Evolutionary conservation across 192 early-diverging fungal species (phyloP).

Genomic region (Pilobolus umbonatus): DNA sequence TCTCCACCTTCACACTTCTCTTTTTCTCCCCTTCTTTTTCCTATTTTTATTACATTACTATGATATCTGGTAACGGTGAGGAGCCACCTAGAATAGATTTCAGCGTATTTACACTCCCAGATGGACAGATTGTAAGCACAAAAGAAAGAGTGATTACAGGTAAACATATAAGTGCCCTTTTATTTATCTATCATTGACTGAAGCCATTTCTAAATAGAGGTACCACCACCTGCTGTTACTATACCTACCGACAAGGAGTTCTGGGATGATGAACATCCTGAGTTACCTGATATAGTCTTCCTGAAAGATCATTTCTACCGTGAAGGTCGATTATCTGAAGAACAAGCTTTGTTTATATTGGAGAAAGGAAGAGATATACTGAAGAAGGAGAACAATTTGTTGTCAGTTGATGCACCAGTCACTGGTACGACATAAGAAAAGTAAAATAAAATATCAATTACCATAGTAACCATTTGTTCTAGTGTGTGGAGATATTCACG

Average conservation of each 20-base stretch:
- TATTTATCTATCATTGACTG: neutral
- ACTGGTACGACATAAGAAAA: constrained; percentile 54
- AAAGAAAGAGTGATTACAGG: constrained; percentile 74
- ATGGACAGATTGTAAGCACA: constrained; percentile 69
- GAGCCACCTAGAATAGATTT: constrained; percentile 71
- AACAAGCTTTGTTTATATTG: constrained; percentile 88
- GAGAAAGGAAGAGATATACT: constrained; percentile 78
- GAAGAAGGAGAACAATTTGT: constrained; percentile 74
- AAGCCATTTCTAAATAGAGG: constrained; percentile 31
- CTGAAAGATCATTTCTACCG: constrained; percentile 89
- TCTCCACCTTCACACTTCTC: no score
- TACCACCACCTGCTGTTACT: constrained; percentile 50
- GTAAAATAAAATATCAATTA: neutral
- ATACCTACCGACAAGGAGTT: constrained; percentile 50
- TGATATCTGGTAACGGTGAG: constrained; percentile 12
- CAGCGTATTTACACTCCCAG: constrained; percentile 68
- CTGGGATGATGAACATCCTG: constrained; percentile 47
- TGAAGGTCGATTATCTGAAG: constrained; percentile 86
- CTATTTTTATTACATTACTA: neutral
- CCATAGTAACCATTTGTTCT: neutral
- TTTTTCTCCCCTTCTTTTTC: constrained; percentile 1
- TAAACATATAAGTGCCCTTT: constrained; percentile 21
- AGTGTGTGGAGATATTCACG: constrained; percentile 98
- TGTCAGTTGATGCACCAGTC: constrained; percentile 87
- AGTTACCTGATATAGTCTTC: constrained; percentile 75